Base-by-base conservation (phyloP, 306 rosid species). In the Quercus rubra region DNA sequence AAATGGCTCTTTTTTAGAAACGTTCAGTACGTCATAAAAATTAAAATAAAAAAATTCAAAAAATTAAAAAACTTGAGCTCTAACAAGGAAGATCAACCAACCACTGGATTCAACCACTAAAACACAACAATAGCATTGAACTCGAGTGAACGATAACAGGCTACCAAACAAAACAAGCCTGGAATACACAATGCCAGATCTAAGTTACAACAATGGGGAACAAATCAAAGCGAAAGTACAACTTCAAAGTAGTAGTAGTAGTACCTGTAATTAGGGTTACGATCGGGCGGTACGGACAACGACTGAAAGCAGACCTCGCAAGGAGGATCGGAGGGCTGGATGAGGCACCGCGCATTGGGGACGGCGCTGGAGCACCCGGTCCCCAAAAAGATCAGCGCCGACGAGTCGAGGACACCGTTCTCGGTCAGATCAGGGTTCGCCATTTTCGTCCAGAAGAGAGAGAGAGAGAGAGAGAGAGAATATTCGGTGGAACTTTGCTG, bases 311-410 rank as follows among this genome's bases (percentile, higher is more conserved):
- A 95, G 61, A 95, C 91, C 76, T 84, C 10, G 81, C 99, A 95
- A 33, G 96, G 92, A 58, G 98, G 98, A 85, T 93, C 82, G 43
- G 98, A 81, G 5, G 98, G 96, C 73, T 80, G 93, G 87, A 93
- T 85, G 74, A 95, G 82, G 85, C 99, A 95, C 89, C 75, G 75
- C 70, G 87, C 55, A 76, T 89, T 86, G 77, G 99, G 99, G 67
- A 95, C 88, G 84, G 97, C 86, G 87, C 99, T 85, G 1, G 99
- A 95, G 61, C 97, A 91, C 3, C 99, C 99, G 8, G 98, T 93
- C 1, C 99, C 99, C 71, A 95, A 88, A 61, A 95, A 95, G 74
- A 95, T 91, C 78, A 95, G 78, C 38, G 97, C 97, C 71, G 99
- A 95, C 57, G 99, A 95, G 86, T 81, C 79, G 68, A 18, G 62